These are phyloP conservation scores for Madurella mycetomatis DNA, from an alignment of 2,329 filamentous ascomycete species.

Conservation along the genomic window DNA sequence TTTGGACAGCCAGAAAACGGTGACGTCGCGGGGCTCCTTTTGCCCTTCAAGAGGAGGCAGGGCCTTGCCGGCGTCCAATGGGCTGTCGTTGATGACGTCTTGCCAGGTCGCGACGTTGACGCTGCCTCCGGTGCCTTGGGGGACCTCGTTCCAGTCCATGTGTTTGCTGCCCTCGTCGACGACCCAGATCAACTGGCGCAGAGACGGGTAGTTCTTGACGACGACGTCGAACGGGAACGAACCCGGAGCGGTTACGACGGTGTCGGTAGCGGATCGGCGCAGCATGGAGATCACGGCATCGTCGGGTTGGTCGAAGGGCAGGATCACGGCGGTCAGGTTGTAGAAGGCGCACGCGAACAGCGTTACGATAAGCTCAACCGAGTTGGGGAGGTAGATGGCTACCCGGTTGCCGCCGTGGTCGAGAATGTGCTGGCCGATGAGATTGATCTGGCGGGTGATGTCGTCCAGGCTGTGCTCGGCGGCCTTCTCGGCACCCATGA, in stretches of 20 bases:
- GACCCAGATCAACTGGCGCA: slow-evolving; percentile 85
- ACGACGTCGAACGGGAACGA: slow-evolving; percentile 77
- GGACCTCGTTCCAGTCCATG: slow-evolving; percentile 91
- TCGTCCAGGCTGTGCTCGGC: slow-evolving; percentile 69
- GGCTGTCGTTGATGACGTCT: slow-evolving; percentile 72
- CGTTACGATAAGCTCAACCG: slow-evolving; percentile 75
- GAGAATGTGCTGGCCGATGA: slow-evolving; percentile 73
- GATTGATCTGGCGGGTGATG: slow-evolving; percentile 78
- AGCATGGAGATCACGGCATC: slow-evolving; percentile 68
- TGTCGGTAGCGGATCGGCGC: slow-evolving; percentile 68
- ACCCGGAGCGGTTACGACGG: slow-evolving; percentile 78
- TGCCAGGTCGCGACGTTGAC: slow-evolving; percentile 91
- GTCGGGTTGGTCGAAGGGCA: slow-evolving; percentile 75
- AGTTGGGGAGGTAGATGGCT: slow-evolving; percentile 89
- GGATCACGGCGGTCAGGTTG: slow-evolving; percentile 73
- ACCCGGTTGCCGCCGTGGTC: slow-evolving; percentile 70
- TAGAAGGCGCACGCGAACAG: slow-evolving; percentile 91
- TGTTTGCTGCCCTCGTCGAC: slow-evolving; percentile 86
- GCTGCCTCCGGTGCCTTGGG: slow-evolving; percentile 67
- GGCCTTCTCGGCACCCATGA: slow-evolving; percentile 70
- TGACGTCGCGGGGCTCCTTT: slow-evolving; percentile 48
- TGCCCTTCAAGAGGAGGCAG: slow-evolving; percentile 61
- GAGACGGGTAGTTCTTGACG: slow-evolving; percentile 60
- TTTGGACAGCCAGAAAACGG: slow-evolving; percentile 63
- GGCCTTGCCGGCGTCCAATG: slow-evolving; percentile 52